phyloP scores from a whole-genome alignment of 2,329 filamentous ascomycete species.

The Penicillium expansum region DNA sequence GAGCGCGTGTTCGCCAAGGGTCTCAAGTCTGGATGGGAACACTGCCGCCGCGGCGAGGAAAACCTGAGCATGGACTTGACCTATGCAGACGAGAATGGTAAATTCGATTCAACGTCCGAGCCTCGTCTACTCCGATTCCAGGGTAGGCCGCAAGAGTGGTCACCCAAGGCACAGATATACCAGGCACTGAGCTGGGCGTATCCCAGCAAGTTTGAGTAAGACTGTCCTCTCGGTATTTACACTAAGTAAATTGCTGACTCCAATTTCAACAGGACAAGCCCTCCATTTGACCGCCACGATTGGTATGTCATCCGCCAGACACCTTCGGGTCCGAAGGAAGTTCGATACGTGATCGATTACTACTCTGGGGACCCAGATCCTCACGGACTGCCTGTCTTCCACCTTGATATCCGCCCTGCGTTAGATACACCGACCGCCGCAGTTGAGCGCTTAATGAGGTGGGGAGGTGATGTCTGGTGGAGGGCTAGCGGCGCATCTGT shows the following conservation, averaged over 20 bases:
- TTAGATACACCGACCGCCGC: slow-evolving; percentile 76
- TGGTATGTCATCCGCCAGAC: slow-evolving; percentile 83
- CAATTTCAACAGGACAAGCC: slow-evolving; percentile 60
- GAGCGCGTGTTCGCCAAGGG: slow-evolving; percentile 80
- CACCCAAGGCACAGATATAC: slow-evolving; percentile 84
- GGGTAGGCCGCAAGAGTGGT: slow-evolving; percentile 82
- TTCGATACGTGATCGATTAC: slow-evolving; percentile 96
- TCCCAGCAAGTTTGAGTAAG: slow-evolving; percentile 72
- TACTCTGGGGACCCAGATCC: slow-evolving; percentile 80
- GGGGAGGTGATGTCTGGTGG: slow-evolving; percentile 95
- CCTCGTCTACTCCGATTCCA: slow-evolving; percentile 84
- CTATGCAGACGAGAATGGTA: slow-evolving; percentile 45
- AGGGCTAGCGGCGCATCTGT: slow-evolving; percentile 72
- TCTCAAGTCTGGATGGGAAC: slow-evolving; percentile 67
- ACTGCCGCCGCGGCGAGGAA: slow-evolving; percentile 71
- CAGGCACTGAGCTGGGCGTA: slow-evolving; percentile 76
- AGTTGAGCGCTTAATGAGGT: slow-evolving; percentile 77
- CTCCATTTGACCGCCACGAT: slow-evolving; percentile 94
- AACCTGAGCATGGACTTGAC: slow-evolving; percentile 57
- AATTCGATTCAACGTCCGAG: slow-evolving; percentile 41
- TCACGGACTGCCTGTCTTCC: slow-evolving; percentile 90
- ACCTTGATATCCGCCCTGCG: slow-evolving; percentile 87
- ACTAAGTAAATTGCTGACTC: slow-evolving; percentile 9
- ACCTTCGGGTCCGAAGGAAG: slow-evolving; percentile 66
- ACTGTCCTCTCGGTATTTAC: not conserved